These are phyloP conservation scores for Calocera cornea DNA, from an alignment of 768 basidiomycete species.

Conservation along the genomic window DNA sequence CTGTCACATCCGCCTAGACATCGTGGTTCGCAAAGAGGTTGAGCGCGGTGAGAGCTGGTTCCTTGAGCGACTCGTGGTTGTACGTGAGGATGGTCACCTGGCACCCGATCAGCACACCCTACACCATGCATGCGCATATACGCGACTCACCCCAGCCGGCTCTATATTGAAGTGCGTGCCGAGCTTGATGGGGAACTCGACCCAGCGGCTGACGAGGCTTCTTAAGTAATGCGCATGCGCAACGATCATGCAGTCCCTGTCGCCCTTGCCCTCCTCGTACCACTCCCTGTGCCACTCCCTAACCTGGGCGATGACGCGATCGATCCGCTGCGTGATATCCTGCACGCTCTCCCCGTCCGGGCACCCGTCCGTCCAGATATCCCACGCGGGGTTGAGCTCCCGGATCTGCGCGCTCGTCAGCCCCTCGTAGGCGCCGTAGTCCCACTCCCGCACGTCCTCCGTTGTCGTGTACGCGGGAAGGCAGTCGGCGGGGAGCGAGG, in stretches of 20 bases:
- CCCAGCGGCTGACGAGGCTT: conserved; percentile 70
- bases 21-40: conserved; percentile 7
- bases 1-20: background rate
- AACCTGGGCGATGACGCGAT: conserved; percentile 59
- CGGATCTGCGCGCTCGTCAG: conserved; percentile 66
- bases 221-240: conserved; percentile 80
- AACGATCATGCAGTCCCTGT: conserved; percentile 74
- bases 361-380: conserved; percentile 85
- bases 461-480: conserved; percentile 39
- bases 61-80: conserved; percentile 63
- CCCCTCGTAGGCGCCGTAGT: conserved; percentile 82
- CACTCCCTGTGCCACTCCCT: conserved; percentile 59
- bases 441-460: conserved; percentile 70
- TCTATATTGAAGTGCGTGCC: conserved; percentile 72
- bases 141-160: conserved; percentile 52
- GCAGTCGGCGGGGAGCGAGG: conserved; percentile 30
- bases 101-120: background rate
- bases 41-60: conserved; percentile 45
- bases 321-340: conserved; percentile 69
- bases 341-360: conserved; percentile 75
- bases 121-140: background rate
- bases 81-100: conserved; percentile 72
- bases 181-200: conserved; percentile 45
- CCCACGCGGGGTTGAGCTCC: conserved; percentile 45
- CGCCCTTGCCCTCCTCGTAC: conserved; percentile 48